A percentile compares a stretch with the other conserved stretches of the same genome.
phyloP scores from a whole-genome alignment of 129 eudicot genomes.

The Logfia minima region DNA sequence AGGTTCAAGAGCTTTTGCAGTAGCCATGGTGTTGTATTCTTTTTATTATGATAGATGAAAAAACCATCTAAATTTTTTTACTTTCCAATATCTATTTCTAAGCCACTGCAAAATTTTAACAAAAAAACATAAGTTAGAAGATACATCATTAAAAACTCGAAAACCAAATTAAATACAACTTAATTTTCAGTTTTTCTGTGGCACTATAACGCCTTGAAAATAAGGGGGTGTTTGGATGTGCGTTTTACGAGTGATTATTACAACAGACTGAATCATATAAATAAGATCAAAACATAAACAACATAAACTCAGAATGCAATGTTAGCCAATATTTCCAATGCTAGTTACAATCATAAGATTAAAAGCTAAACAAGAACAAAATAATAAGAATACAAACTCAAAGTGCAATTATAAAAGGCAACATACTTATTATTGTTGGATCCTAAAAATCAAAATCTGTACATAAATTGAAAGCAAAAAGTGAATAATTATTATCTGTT shows the following conservation, averaged over 20 bases:
- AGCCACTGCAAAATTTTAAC: constrained; percentile 23
- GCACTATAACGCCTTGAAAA: neutral
- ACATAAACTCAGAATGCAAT: neutral
- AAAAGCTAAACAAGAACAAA: neutral
- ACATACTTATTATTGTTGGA: constrained; percentile 26
- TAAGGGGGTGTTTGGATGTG: constrained; percentile 11
- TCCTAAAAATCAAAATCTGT: constrained; percentile 12
- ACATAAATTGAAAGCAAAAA: neutral
- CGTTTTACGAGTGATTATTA: neutral
- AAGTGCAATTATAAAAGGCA: neutral
- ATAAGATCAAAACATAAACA: neutral
- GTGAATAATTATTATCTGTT: neutral
- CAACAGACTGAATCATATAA: neutral
- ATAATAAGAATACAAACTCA: neutral
- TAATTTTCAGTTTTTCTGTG: constrained; percentile 13
- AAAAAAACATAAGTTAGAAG: neutral
- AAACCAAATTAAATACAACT: constrained; percentile 10
- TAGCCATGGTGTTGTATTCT: constrained; percentile 57
- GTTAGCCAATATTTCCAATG: neutral
- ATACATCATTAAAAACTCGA: neutral
- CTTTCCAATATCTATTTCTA: constrained; percentile 21
- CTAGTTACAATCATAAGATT: neutral
- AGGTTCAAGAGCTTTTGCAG: constrained; percentile 93
- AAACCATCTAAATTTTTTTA: constrained; percentile 27
- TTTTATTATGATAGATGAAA: constrained; percentile 9